Conservation (phyloP, 208 protist species). For the Leishmania tropica region DNA sequence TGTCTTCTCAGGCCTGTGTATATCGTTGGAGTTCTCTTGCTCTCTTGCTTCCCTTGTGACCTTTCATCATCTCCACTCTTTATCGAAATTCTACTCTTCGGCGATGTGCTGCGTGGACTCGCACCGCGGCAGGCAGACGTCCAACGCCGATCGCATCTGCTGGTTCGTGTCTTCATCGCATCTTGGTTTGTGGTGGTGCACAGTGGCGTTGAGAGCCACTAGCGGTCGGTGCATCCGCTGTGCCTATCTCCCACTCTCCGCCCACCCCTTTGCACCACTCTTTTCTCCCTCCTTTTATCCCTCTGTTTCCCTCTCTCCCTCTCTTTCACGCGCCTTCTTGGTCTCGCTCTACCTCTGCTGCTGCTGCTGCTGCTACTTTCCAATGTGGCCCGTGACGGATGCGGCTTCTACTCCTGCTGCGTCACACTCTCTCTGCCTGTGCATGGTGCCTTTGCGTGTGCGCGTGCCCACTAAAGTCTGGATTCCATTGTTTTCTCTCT, state of each 20-base stretch:
- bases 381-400: not conserved
- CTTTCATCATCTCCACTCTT: not conserved
- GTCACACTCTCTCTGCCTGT: not conserved
- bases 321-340: not conserved
- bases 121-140: not conserved
- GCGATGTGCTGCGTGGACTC: not conserved
- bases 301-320: not conserved
- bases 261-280: not conserved
- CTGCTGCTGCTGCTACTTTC: not conserved
- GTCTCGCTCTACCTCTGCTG: not conserved
- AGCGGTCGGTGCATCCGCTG: not conserved
- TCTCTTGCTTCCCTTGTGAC: not conserved
- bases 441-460: not conserved
- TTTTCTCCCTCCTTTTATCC: not conserved
- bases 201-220: not conserved
- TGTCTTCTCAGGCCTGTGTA: not conserved
- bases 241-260: slow-evolving; percentile 1
- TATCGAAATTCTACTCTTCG: not conserved
- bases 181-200: not conserved
- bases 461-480: not conserved
- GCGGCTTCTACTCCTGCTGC: not conserved
- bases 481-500: not conserved
- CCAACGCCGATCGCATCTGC: slow-evolving; percentile 1
- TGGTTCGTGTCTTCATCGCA: slow-evolving; percentile 16
- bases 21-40: not conserved